Base-by-base conservation (phyloP, 345 rosid species). In the Geranium brycei region DNA sequence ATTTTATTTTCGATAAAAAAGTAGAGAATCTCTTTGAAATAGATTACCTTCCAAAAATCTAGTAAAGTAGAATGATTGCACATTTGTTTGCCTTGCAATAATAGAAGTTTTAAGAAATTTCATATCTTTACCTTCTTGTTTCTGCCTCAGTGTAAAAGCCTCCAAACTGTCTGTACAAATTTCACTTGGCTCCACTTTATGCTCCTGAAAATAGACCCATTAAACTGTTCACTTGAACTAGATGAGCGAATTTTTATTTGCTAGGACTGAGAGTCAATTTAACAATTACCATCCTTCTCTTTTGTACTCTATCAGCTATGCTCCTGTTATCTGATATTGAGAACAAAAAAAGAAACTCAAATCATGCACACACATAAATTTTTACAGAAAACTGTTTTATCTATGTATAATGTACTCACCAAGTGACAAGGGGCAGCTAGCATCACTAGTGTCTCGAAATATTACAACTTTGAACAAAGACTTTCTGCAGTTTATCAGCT, bases 391-490 rank as follows among this genome's bases (percentile, higher is more conserved):
- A 2, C 53, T 47, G 13, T 6, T 2, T 6, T 6, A 47, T 13
- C 15, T 47, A 47, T 13, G 15, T 8, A 13, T 7, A 47, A 47
- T 47, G 3, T 10, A 47, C 53, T 47, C 53, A 47, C 53, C 53
- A 47, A 8, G 13, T 13, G 15, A 47, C 53, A 10, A 2, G 53
- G 53, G 53, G 11, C 5, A 6, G 15, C 11, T 47, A 2, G 53
- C 13, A 13, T 47, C 53, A 47, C 53, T 2, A 47, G 58, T 31
- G 17, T 62, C 59, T 18, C 65, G 58, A 31, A 71, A 66, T 14
- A 71, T 66, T 41, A 59, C 32, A 8, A 65, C 62, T 19, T 57
- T 61, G 16, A 71, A 57, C 6, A 58, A 41, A 57, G 56, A 51
- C 17, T 30, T 17, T 11, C 17, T 51, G 4, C 40, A 57, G 30